A percentile compares a stretch with the other conserved stretches of the same genome.
Conservation (phyloP, 208 protist genomes). For the Crithidia acanthocephali region DNA sequence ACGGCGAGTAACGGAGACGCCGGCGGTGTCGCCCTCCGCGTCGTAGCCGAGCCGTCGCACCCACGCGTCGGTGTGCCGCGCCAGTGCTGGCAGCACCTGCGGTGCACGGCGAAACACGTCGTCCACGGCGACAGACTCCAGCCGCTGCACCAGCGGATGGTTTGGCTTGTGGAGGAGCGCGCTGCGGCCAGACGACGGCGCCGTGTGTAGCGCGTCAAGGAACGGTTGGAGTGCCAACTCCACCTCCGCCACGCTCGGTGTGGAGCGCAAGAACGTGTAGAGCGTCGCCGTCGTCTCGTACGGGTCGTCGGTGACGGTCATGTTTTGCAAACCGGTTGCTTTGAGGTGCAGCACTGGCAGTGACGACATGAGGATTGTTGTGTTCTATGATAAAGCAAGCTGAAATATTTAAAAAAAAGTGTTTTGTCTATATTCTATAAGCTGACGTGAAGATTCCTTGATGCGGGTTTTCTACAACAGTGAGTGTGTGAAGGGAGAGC, state of each 20-base stretch:
- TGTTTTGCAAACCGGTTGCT: constrained; percentile 47
- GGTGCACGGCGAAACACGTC: constrained; percentile 48
- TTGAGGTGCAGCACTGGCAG: constrained; percentile 78
- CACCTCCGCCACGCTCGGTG: constrained; percentile 50
- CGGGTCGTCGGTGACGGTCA: constrained; percentile 51
- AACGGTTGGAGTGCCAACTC: constrained; percentile 60
- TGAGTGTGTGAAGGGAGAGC: no score
- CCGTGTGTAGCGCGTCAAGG: constrained; percentile 33
- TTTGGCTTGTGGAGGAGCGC: constrained; percentile 32
- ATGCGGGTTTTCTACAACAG: no score
- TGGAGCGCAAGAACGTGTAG: constrained; percentile 83
- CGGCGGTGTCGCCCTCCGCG: neutral
- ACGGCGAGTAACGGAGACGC: no score
- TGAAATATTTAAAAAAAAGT: no score
- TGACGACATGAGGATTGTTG: constrained; percentile 20
- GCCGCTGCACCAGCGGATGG: constrained; percentile 38
- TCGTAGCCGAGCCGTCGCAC: constrained; percentile 17
- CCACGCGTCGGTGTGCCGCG: constrained; percentile 29
- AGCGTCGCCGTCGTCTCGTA: constrained; percentile 60
- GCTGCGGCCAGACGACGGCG: constrained; percentile 27
- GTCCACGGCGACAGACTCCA: constrained; percentile 54
- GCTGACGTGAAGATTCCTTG: no score
- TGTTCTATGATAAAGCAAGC: neutral
- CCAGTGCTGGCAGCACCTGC: constrained; percentile 42
- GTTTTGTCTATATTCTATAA: neutral